Evolutionary conservation across 2,329 filamentous ascomycete genomes (phyloP).

Genomic region (Pyricularia pennisetigena): DNA sequence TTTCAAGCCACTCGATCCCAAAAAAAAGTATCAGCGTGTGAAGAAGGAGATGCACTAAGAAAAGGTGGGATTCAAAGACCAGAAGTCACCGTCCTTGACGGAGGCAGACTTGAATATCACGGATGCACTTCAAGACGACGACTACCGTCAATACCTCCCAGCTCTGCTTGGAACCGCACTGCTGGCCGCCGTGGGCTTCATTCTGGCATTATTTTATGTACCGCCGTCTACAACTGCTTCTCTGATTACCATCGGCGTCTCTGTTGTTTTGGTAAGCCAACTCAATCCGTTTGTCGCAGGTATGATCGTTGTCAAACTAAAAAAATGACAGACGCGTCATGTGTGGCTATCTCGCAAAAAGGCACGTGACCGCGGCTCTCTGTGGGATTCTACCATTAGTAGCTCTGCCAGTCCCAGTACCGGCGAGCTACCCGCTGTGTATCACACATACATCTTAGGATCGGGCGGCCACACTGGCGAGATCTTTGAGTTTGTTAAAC

Average conservation of each 20-base stretch:
- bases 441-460: slow-evolving; percentile 75
- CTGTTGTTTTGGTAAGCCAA: slow-evolving; percentile 1
- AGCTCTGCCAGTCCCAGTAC: slow-evolving; percentile 9
- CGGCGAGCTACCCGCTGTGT: slow-evolving; percentile 20
- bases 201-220: neutral
- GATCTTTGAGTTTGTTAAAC: slow-evolving; percentile 75
- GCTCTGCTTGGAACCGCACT: neutral
- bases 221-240: neutral
- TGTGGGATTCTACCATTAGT: slow-evolving; percentile 6
- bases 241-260: neutral
- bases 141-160: neutral
- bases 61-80: neutral
- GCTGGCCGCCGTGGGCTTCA: neutral
- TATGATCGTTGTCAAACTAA: neutral
- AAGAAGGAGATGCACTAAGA: neutral
- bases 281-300: neutral
- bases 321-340: slow-evolving; percentile 7
- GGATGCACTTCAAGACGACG: slow-evolving; percentile 2
- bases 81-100: neutral
- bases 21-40: neutral
- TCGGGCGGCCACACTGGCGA: slow-evolving; percentile 93
- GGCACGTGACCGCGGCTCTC: slow-evolving; percentile 2
- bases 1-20: neutral
- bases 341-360: neutral
- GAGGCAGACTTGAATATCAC: slow-evolving; percentile 2